These are phyloP conservation scores for Suhomyces ambrosiae DNA, from an alignment of 1,139 yeast genomes.

Conservation along the genomic window DNA sequence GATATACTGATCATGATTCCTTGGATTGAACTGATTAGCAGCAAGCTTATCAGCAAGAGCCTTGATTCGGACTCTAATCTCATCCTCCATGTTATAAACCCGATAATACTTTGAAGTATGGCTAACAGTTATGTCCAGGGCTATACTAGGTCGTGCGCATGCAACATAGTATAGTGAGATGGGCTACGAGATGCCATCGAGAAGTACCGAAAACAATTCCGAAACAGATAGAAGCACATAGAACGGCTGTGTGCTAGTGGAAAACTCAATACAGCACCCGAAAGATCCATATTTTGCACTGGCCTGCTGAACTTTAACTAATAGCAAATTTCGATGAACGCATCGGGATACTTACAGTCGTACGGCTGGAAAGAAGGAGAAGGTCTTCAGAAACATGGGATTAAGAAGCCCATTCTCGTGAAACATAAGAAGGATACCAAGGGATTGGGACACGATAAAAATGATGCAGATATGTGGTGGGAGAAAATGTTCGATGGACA, in stretches of 20 bases:
- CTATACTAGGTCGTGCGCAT: too few relatives aligned
- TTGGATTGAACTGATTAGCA: constrained; percentile 18
- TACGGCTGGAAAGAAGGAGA: constrained; percentile 95
- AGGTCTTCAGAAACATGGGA: constrained; percentile 76
- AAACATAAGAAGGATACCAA: constrained; percentile 88
- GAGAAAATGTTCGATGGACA: constrained; percentile 93
- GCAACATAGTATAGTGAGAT: too few relatives aligned
- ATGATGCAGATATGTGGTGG: constrained; percentile 94
- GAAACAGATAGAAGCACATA: too few relatives aligned
- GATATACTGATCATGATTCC: constrained; percentile 21
- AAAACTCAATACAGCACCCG: too few relatives aligned
- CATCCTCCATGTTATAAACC: constrained; percentile 7
- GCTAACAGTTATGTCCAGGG: too few relatives aligned
- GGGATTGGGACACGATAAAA: constrained; percentile 77
- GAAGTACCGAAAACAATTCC: too few relatives aligned
- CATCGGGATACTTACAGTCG: constrained; percentile 67
- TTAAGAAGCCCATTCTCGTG: constrained; percentile 82
- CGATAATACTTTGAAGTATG: too few relatives aligned
- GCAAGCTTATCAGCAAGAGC: constrained; percentile 8
- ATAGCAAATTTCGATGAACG: too few relatives aligned
- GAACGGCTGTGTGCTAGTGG: too few relatives aligned
- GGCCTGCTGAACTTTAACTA: too few relatives aligned
- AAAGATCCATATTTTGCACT: too few relatives aligned
- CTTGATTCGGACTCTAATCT: neutral
- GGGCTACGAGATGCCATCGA: neutral